phyloP scores from a whole-genome alignment of 768 basidiomycete species.

The Neoboletus brunneissimus region DNA sequence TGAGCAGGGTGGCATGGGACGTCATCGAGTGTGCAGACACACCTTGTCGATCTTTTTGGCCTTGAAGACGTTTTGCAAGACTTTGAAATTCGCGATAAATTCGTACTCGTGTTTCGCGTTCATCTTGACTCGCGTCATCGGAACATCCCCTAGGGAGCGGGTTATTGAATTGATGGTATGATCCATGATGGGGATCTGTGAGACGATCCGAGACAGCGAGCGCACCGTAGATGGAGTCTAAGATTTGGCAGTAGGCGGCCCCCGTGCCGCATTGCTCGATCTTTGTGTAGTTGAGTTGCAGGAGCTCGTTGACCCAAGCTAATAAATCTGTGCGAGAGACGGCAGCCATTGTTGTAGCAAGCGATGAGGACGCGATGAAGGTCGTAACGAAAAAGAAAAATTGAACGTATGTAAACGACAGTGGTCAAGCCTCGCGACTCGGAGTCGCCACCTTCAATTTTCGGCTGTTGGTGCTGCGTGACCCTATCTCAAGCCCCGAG shows the following conservation, averaged over 20 bases:
- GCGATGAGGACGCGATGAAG: conserved; percentile 7
- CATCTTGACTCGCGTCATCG: conserved; percentile 93
- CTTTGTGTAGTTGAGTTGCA: conserved; percentile 89
- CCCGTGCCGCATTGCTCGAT: conserved; percentile 90
- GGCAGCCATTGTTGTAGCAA: conserved; percentile 47
- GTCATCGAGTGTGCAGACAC: conserved; percentile 18
- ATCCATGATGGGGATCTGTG: conserved; percentile 19
- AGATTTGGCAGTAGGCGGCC: conserved; percentile 90
- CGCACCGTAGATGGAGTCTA: conserved; percentile 93
- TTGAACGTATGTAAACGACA: not conserved
- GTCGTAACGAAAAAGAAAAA: conserved; percentile 7
- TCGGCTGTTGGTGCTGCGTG: not conserved
- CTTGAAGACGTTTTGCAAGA: conserved; percentile 92
- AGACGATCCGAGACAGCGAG: conserved; percentile 14
- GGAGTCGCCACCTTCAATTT: conserved; percentile 12
- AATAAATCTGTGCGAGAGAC: conserved; percentile 82
- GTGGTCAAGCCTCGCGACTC: conserved; percentile 1
- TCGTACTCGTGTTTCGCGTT: conserved; percentile 96
- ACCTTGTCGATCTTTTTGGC: conserved; percentile 92
- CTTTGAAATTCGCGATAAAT: conserved; percentile 91
- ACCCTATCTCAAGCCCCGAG: not conserved
- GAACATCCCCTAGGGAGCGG: conserved; percentile 67
- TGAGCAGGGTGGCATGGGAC: conserved; percentile 4
- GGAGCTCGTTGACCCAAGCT: conserved; percentile 91
- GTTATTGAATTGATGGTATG: conserved; percentile 8